Conservation (phyloP, 2,329 filamentous ascomycete genomes). For the Talaromyces amestolkiae region DNA sequence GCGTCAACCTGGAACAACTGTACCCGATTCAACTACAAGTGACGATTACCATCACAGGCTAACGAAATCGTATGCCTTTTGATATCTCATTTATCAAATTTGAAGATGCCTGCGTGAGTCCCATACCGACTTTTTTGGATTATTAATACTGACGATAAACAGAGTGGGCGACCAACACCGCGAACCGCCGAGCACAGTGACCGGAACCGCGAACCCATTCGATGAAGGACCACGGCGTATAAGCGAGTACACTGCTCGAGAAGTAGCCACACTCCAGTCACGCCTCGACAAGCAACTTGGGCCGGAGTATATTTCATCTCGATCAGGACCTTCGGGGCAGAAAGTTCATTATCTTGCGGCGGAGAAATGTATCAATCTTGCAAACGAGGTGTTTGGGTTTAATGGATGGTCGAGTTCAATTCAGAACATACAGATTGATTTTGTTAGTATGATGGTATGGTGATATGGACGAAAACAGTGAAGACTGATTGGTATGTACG, state of each 20-base stretch:
- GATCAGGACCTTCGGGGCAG: conserved; percentile 76
- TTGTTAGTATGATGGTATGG: conserved; percentile 51
- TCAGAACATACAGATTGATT: conserved; percentile 90
- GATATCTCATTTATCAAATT: background rate
- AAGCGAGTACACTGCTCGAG: conserved; percentile 78
- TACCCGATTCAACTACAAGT: background rate
- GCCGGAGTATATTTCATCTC: conserved; percentile 89
- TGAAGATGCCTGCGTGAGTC: conserved; percentile 50
- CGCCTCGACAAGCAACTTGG: conserved; percentile 90
- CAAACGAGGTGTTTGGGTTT: conserved; percentile 94
- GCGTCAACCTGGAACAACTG: conserved; percentile 8
- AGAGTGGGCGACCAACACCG: conserved; percentile 71
- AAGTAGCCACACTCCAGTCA: conserved; percentile 83
- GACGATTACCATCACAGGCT: background rate
- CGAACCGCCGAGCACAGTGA: conserved; percentile 30
- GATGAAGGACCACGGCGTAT: conserved; percentile 68
- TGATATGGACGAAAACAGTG: background rate
- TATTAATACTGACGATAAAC: conserved; percentile 19
- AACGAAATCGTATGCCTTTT: background rate
- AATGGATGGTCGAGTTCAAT: conserved; percentile 98
- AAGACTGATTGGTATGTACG: background rate
- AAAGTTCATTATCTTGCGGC: conserved; percentile 94
- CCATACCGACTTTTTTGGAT: background rate
- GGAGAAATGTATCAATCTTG: conserved; percentile 92
- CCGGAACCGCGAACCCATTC: conserved; percentile 68